Conservation (phyloP, 1,139 yeast species). For the Diutina scorzettiae region DNA sequence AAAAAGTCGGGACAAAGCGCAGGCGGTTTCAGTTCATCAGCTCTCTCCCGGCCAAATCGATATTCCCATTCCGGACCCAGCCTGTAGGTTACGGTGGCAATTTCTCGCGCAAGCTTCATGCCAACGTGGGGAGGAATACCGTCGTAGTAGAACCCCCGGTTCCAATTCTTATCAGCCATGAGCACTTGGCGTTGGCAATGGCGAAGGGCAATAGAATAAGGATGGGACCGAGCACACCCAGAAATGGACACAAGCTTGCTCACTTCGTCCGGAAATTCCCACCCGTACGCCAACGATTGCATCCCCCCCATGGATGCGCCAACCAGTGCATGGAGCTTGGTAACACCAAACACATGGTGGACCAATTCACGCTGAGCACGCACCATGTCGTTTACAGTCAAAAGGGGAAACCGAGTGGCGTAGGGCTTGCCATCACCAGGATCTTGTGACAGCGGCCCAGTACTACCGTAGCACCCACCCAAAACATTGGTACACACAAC, state of each 20-base stretch:
- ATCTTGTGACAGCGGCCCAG: constrained; percentile 80
- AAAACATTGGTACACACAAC: constrained; percentile 82
- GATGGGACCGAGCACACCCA: constrained; percentile 91
- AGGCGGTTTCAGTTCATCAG: constrained; percentile 68
- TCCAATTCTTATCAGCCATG: constrained; percentile 94
- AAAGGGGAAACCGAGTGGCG: constrained; percentile 80
- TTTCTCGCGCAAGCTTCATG: constrained; percentile 87
- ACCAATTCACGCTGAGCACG: constrained; percentile 73
- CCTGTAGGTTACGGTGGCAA: constrained; percentile 87
- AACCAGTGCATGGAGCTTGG: constrained; percentile 61
- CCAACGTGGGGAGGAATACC: constrained; percentile 84
- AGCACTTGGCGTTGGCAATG: constrained; percentile 87
- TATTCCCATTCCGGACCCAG: constrained; percentile 98
- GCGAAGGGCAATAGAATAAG: constrained; percentile 86
- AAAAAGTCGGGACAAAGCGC: constrained; percentile 88
- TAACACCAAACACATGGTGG: constrained; percentile 46
- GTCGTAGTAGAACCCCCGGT: constrained; percentile 76
- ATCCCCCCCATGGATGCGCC: constrained; percentile 98
- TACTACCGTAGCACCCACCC: constrained; percentile 92
- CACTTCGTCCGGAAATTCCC: constrained; percentile 72
- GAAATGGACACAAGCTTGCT: constrained; percentile 64
- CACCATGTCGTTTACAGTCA: constrained; percentile 83
- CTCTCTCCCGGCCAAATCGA: constrained; percentile 78
- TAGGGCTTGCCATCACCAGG: constrained; percentile 58
- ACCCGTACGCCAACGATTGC: constrained; percentile 85